phyloP scores from a whole-genome alignment of 208 protist genomes.

The Leishmania amazonensis region DNA sequence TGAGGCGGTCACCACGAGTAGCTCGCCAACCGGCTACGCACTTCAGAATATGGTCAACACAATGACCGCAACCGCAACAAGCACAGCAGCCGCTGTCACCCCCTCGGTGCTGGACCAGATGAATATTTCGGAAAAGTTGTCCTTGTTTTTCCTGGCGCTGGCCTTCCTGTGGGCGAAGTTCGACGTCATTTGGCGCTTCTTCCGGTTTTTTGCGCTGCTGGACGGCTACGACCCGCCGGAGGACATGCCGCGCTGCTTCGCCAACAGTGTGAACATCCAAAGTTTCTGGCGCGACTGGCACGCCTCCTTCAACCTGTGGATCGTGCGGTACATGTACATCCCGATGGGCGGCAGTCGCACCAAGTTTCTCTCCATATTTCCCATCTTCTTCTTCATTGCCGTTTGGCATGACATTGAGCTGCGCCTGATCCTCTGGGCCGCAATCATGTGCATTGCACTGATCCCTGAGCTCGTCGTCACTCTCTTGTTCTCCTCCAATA shows the following conservation, averaged over 20 bases:
- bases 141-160: conserved; percentile 54
- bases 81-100: not conserved
- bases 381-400: conserved; percentile 93
- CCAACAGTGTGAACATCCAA: conserved; percentile 83
- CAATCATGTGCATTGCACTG: conserved; percentile 69
- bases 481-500: conserved; percentile 34
- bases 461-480: conserved; percentile 71
- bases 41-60: not conserved
- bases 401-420: conserved; percentile 92
- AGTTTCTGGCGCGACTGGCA: conserved; percentile 95
- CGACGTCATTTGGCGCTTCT: conserved; percentile 90
- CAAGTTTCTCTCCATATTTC: conserved; percentile 72
- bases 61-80: not conserved
- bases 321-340: conserved; percentile 95
- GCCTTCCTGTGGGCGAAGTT: conserved; percentile 94
- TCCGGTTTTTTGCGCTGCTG: conserved; percentile 75
- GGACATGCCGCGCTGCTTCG: conserved; percentile 91
- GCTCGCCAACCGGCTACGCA: not conserved
- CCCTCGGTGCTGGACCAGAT: conserved; percentile 28
- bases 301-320: conserved; percentile 93
- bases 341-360: conserved; percentile 82
- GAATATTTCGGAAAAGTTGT: conserved; percentile 13
- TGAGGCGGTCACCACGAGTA: not conserved
- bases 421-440: conserved; percentile 67
- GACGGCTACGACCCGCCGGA: conserved; percentile 90